Conservation (phyloP, 2,329 filamentous ascomycete genomes). For the Ophiostoma novo-ulmi region DNA sequence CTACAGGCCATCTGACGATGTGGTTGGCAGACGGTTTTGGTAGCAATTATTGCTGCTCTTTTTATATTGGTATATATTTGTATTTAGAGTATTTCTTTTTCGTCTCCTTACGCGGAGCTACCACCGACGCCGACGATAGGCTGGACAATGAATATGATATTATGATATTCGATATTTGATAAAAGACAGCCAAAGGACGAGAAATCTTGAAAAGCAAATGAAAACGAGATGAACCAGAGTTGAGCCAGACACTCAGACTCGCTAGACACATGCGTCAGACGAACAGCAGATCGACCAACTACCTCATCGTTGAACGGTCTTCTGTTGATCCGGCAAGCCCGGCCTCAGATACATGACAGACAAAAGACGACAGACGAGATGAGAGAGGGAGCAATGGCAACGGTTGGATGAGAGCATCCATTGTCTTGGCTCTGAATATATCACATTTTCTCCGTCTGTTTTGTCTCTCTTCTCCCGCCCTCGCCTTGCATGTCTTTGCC, state of each 20-base stretch:
- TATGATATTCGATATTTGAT: neutral
- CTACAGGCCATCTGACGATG: neutral
- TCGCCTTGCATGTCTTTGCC: too few relatives aligned
- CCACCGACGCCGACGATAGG: slow-evolving; percentile 8
- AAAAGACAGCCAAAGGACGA: neutral
- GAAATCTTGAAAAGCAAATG: neutral
- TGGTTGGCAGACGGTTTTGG: neutral
- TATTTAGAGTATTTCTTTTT: neutral
- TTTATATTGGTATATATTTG: neutral
- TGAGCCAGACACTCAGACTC: too few relatives aligned
- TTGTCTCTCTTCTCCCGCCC: neutral
- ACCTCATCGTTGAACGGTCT: neutral
- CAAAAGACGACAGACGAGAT: neutral
- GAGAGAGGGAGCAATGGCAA: neutral
- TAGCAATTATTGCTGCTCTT: neutral
- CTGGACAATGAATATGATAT: neutral
- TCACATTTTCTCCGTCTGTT: neutral
- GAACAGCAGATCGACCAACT: neutral
- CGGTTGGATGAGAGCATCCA: slow-evolving; percentile 5
- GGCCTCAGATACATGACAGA: neutral
- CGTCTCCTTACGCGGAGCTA: neutral
- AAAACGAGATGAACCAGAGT: neutral
- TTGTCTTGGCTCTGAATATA: neutral
- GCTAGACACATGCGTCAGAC: neutral
- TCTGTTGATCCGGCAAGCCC: neutral